phyloP scores from a whole-genome alignment of 208 protist species.

The Phytomonas francai region DNA sequence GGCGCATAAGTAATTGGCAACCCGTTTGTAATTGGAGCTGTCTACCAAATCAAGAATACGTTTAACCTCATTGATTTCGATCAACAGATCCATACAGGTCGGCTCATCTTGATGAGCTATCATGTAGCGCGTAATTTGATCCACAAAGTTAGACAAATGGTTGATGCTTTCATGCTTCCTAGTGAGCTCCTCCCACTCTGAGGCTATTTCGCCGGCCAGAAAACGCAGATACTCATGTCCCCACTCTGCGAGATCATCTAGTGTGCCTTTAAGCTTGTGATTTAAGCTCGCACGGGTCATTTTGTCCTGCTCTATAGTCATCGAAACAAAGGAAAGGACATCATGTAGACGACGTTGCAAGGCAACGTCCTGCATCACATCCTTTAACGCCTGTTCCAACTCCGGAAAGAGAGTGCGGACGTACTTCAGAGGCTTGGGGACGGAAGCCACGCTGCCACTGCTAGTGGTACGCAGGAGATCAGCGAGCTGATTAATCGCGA shows the following conservation, averaged over 20 bases:
- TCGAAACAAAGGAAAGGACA: conserved; percentile 97
- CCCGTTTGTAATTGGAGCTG: conserved; percentile 91
- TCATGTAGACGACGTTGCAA: conserved; percentile 90
- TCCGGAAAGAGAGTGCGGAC: conserved; percentile 91
- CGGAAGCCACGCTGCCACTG: conserved; percentile 96
- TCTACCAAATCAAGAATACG: conserved; percentile 90
- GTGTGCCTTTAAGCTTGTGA: conserved; percentile 95
- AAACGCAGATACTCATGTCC: conserved; percentile 98
- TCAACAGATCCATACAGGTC: conserved; percentile 97
- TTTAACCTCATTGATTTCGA: conserved; percentile 92
- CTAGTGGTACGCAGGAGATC: conserved; percentile 93
- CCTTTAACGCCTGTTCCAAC: conserved; percentile 86
- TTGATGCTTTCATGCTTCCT: conserved; percentile 49
- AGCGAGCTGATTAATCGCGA: conserved; percentile 89
- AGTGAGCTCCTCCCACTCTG: conserved; percentile 84
- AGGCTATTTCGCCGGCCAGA: conserved; percentile 91
- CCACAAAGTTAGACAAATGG: conserved; percentile 85
- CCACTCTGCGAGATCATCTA: conserved; percentile 93
- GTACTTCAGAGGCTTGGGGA: conserved; percentile 99
- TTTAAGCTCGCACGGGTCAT: conserved; percentile 79
- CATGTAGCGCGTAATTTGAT: conserved; percentile 94
- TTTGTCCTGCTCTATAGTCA: conserved; percentile 92
- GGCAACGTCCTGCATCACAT: conserved; percentile 25
- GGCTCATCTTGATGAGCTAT: conserved; percentile 95
- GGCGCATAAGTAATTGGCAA: conserved; percentile 93